Evolutionary conservation across 2,329 filamentous ascomycete species (phyloP), one percentile per base, ranked within the genome.

Genomic region (Nigrospora sphaerica): DNA sequence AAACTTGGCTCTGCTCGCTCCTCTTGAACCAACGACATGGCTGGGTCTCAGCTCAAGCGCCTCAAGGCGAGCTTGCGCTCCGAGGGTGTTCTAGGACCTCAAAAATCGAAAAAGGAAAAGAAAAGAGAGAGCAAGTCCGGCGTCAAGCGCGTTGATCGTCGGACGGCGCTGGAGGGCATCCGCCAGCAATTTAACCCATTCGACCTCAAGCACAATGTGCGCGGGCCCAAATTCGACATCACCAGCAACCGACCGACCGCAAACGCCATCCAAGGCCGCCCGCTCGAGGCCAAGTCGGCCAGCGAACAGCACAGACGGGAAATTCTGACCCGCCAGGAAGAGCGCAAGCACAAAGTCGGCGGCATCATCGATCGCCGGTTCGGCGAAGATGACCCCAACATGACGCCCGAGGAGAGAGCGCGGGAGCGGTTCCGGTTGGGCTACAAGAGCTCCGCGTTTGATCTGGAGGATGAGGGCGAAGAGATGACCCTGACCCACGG

Each of bases 181-280:
- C 86, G 93, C 61, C 91, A 97, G 60, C 86, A 91, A 56, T 97
- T 97, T 78, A 98, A 98, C 64, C 93, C 93, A 0, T 98, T 98
- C 67, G 42, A 98, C 62, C 80, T 95, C 63, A 95, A 95, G 67
- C 81, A 86, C 48, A 82, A 85, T 36, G 75, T 83, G 1, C 78
- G 85, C 49, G 86, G 84, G 0, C 83, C 83, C 47, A 97, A 97
- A 60, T 95, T 95, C 54, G 83, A 92, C 38, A 85, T 91, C 39
- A 90, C 87, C 0, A 91, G 77, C 45, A 80, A 79, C 52, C 78
- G 79, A 48, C 74, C 78, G 6, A 67, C 70, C 12, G 68, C 74
- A 23, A 80, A 77, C 52, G 77, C 77, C 42, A 77, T 85, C 51
- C 74, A 85, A 53, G 86, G 85, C 32, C 77, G 91, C 44, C 93